Conservation (phyloP, 768 basidiomycete species). For the Boletus reticuloceps region DNA sequence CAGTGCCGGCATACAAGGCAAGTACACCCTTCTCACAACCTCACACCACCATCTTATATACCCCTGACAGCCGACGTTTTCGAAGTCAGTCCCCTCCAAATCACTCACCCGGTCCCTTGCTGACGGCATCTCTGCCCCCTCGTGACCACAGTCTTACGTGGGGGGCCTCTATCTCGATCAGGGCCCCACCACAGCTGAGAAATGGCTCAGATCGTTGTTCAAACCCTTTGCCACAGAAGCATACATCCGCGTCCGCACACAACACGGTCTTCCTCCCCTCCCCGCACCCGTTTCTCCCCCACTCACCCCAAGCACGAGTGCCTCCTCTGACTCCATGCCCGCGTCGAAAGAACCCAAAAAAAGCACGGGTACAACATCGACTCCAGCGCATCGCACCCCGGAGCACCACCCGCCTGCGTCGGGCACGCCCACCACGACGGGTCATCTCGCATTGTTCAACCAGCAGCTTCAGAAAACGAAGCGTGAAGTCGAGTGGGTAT, state of each 20-base stretch:
- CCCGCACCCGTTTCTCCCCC: conserved; percentile 27
- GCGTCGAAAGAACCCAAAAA: background rate
- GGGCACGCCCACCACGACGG: conserved; percentile 36
- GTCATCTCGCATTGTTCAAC: conserved; percentile 80
- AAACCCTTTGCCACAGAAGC: conserved; percentile 60
- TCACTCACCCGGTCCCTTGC: background rate
- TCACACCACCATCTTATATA: conserved; percentile 2
- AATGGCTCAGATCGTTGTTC: conserved; percentile 64
- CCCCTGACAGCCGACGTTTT: conserved; percentile 63
- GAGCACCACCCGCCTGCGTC: conserved; percentile 16
- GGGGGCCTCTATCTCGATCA: conserved; percentile 76
- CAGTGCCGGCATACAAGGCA: conserved; percentile 73
- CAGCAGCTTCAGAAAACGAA: conserved; percentile 63
- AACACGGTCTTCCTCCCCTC: conserved; percentile 62
- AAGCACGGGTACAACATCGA: conserved; percentile 4
- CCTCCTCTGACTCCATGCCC: conserved; percentile 14
- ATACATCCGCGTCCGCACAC: conserved; percentile 59
- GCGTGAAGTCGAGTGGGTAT: conserved; percentile 68
- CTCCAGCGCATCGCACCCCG: conserved; percentile 4
- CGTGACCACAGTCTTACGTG: conserved; percentile 57
- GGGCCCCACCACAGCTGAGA: conserved; percentile 52
- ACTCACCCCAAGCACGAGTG: conserved; percentile 13
- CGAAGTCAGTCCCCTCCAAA: conserved; percentile 48
- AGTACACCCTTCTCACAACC: conserved; percentile 1
- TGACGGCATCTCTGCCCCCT: background rate